Evolutionary conservation across 2,329 filamentous ascomycete genomes (phyloP).

Genomic region (Geosmithia morbida): DNA sequence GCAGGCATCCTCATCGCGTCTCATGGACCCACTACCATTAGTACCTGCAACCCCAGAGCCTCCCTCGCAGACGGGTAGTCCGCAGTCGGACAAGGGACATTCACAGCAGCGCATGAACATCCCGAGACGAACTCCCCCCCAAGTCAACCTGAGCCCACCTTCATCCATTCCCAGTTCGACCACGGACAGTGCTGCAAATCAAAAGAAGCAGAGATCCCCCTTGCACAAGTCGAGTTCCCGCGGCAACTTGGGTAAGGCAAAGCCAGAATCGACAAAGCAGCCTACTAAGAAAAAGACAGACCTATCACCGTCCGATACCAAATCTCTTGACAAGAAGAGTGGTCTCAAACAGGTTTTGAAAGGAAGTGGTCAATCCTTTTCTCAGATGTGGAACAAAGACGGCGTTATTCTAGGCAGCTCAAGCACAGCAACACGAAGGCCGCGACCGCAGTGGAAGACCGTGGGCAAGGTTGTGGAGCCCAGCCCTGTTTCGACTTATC

Average conservation of each 20-base stretch:
- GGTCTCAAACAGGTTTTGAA: slow-evolving; percentile 36
- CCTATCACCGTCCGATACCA: slow-evolving; percentile 5
- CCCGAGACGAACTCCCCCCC: neutral
- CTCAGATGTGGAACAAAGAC: slow-evolving; percentile 36
- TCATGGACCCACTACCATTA: neutral
- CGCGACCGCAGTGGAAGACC: slow-evolving; percentile 11
- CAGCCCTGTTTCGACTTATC: neutral
- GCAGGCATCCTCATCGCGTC: neutral
- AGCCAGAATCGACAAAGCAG: slow-evolving; percentile 15
- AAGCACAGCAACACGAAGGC: slow-evolving; percentile 5
- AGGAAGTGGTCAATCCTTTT: slow-evolving; percentile 30
- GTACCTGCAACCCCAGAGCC: neutral
- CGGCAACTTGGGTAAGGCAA: slow-evolving; percentile 9
- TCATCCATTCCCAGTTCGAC: neutral
- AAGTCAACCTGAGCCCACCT: neutral
- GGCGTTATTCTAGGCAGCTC: slow-evolving; percentile 9
- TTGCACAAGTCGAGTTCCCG: slow-evolving; percentile 9
- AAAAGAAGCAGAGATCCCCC: slow-evolving; percentile 29
- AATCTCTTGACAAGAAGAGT: slow-evolving; percentile 25
- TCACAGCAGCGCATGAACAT: neutral
- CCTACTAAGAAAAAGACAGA: slow-evolving; percentile 3
- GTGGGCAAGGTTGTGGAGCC: slow-evolving; percentile 1
- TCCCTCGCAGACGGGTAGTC: neutral
- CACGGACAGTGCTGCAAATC: slow-evolving; percentile 19
- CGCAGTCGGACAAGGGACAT: neutral